phyloP scores from a whole-genome alignment of 495 filamentous ascomycete genomes.

The Aspergillus sparsus region DNA sequence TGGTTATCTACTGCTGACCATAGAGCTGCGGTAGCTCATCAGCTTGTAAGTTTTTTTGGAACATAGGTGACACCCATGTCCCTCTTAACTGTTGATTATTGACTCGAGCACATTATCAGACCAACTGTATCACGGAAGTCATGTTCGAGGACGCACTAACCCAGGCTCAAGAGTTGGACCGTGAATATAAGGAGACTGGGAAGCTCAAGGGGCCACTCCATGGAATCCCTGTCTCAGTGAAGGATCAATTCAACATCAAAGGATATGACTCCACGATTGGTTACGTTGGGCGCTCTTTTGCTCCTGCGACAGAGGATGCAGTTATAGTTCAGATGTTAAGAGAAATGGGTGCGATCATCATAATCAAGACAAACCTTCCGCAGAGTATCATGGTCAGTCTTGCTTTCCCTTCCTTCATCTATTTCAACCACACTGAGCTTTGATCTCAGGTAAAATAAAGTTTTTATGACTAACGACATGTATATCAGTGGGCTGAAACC shows the following conservation, averaged over 20 bases:
- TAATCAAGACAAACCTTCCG: slow-evolving; percentile 63
- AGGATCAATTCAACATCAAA: slow-evolving; percentile 67
- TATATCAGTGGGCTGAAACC: slow-evolving; percentile 49
- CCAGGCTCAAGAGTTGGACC: slow-evolving; percentile 58
- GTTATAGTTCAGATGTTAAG: slow-evolving; percentile 49
- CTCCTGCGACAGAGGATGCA: slow-evolving; percentile 53
- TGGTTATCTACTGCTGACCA: not conserved
- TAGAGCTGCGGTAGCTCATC: slow-evolving; percentile 58
- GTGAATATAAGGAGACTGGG: slow-evolving; percentile 43
- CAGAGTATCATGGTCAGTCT: slow-evolving; percentile 52
- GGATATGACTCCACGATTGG: slow-evolving; percentile 60
- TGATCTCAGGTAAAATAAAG: too few relatives aligned
- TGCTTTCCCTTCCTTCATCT: slow-evolving; percentile 21
- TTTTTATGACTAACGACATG: not conserved
- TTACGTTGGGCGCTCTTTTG: slow-evolving; percentile 55
- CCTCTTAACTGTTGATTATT: not conserved
- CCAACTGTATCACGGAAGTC: slow-evolving; percentile 65
- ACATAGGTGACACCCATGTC: not conserved
- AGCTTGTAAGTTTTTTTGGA: slow-evolving; percentile 40
- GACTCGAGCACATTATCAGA: slow-evolving; percentile 27
- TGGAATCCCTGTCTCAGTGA: slow-evolving; percentile 63
- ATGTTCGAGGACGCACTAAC: slow-evolving; percentile 62
- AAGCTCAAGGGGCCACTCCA: slow-evolving; percentile 61
- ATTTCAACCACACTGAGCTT: too few relatives aligned
- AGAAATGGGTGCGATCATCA: slow-evolving; percentile 54